Percentiles rank a stretch among this genome's conserved stretches.
Evolutionary conservation across 768 basidiomycete species (phyloP).

Genomic region (Tricholoma saponaceum): DNA sequence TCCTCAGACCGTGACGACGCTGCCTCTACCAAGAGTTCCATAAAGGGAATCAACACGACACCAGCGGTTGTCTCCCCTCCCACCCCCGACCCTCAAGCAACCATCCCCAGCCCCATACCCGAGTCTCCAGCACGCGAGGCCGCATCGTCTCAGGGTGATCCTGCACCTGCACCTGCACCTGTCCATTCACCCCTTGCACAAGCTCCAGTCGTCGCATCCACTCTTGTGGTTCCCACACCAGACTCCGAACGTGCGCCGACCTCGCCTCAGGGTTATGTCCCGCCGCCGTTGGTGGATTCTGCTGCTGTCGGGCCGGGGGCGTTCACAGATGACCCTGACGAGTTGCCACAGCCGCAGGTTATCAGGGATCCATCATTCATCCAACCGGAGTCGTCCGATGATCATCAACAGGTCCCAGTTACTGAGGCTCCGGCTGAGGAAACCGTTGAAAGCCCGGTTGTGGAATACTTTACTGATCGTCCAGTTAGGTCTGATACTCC

Average conservation of each 20-base stretch:
- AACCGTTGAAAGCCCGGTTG: constrained; percentile 6
- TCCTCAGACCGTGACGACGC: constrained; percentile 22
- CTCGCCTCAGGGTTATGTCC: constrained; percentile 25
- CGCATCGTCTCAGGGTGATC: constrained; percentile 30
- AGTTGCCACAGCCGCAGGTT: constrained; percentile 28
- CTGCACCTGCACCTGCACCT: constrained; percentile 30
- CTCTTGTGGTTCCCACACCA: not conserved
- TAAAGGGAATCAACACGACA: constrained; percentile 19
- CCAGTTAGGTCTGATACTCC: constrained; percentile 1
- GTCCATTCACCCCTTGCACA: constrained; percentile 40
- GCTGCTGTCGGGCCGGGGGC: constrained; percentile 43
- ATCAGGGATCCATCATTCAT: constrained; percentile 26
- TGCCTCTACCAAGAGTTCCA: constrained; percentile 22
- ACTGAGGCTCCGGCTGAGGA: not conserved
- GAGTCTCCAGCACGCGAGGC: constrained; percentile 66
- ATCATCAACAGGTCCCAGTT: constrained; percentile 2
- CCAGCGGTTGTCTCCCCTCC: constrained; percentile 20
- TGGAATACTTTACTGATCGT: not conserved
- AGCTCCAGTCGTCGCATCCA: constrained; percentile 15
- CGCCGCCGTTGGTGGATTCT: constrained; percentile 36
- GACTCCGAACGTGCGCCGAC: constrained; percentile 6
- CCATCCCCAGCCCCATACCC: constrained; percentile 58
- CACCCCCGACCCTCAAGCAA: constrained; percentile 13
- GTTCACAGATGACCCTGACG: constrained; percentile 50
- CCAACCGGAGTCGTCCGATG: constrained; percentile 15